phyloP scores from a whole-genome alignment of 2,329 filamentous ascomycete genomes.

The Alternaria ventricosa region DNA sequence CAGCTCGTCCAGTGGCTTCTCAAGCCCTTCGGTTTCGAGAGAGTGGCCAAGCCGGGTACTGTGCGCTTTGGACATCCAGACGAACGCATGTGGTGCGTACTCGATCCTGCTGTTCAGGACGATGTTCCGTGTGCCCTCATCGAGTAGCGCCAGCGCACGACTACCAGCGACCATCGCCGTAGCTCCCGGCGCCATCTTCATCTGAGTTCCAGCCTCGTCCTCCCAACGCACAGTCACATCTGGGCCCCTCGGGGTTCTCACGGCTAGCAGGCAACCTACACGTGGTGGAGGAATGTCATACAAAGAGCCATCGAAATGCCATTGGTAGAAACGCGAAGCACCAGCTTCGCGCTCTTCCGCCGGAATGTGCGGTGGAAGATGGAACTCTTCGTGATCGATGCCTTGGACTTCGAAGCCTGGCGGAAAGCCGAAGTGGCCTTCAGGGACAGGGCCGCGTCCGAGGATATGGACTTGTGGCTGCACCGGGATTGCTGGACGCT shows the following conservation, averaged over 20 bases:
- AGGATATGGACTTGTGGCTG: constrained; percentile 20
- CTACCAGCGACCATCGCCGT: not conserved
- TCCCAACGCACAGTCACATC: not conserved
- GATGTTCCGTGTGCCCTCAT: not conserved
- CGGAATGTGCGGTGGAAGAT: constrained; percentile 13
- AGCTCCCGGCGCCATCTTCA: not conserved
- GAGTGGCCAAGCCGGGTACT: constrained; percentile 13
- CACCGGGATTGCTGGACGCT: constrained; percentile 14
- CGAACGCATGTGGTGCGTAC: constrained; percentile 55
- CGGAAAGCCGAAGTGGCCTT: constrained; percentile 15
- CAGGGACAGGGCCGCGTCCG: constrained; percentile 13
- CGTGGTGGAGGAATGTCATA: not conserved
- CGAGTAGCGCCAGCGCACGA: not conserved
- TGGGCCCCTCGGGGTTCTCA: not conserved
- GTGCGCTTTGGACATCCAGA: constrained; percentile 23
- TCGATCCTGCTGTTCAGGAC: constrained; percentile 46
- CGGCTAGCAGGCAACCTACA: not conserved
- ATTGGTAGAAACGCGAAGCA: not conserved
- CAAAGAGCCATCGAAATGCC: not conserved
- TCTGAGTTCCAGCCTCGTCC: not conserved
- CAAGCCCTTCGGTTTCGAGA: constrained; percentile 12
- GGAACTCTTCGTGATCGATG: constrained; percentile 17
- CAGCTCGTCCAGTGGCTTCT: constrained; percentile 11
- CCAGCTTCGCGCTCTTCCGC: constrained; percentile 16
- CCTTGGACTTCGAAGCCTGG: constrained; percentile 19